phyloP scores from a whole-genome alignment of 768 basidiomycete species.

The Suillus decipiens region DNA sequence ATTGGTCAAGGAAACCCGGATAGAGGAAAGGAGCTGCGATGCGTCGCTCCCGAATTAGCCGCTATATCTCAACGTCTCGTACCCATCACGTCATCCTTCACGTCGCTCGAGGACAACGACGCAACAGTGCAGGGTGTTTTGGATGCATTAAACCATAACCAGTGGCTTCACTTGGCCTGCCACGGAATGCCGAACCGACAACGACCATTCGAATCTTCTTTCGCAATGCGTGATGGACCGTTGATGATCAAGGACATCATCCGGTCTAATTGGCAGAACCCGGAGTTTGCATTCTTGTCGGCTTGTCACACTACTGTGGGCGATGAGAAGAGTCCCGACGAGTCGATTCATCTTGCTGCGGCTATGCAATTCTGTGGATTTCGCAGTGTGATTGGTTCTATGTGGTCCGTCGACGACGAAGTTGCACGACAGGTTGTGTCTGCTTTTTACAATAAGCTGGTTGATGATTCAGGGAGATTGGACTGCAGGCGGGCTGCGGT shows the following conservation, averaged over 20 bases:
- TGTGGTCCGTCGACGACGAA: slow-evolving; percentile 25
- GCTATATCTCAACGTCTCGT: slow-evolving; percentile 14
- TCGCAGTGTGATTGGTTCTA: slow-evolving; percentile 23
- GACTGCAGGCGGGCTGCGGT: slow-evolving; percentile 1
- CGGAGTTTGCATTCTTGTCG: too few species aligned
- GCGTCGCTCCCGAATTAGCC: slow-evolving; percentile 18
- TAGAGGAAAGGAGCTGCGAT: slow-evolving; percentile 10
- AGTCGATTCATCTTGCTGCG: too few species aligned
- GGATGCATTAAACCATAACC: slow-evolving; percentile 3
- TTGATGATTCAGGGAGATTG: neutral
- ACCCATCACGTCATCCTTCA: slow-evolving; percentile 10
- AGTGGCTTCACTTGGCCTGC: slow-evolving; percentile 24
- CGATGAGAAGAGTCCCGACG: too few species aligned
- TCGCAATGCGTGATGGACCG: slow-evolving; percentile 16
- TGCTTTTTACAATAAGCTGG: neutral
- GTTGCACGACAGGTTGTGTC: slow-evolving; percentile 12
- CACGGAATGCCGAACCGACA: slow-evolving; percentile 18
- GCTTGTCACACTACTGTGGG: too few species aligned
- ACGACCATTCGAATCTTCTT: slow-evolving; percentile 19
- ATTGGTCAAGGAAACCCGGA: slow-evolving; percentile 21
- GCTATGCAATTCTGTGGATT: slow-evolving; percentile 11
- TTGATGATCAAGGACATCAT: slow-evolving; percentile 16
- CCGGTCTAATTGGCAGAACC: slow-evolving; percentile 7
- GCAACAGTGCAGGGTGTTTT: slow-evolving; percentile 10
- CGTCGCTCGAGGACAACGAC: neutral